These are phyloP conservation scores for Mariannaea sp. DNA, from an alignment of 2,329 filamentous ascomycete genomes.

Conservation along the genomic window DNA sequence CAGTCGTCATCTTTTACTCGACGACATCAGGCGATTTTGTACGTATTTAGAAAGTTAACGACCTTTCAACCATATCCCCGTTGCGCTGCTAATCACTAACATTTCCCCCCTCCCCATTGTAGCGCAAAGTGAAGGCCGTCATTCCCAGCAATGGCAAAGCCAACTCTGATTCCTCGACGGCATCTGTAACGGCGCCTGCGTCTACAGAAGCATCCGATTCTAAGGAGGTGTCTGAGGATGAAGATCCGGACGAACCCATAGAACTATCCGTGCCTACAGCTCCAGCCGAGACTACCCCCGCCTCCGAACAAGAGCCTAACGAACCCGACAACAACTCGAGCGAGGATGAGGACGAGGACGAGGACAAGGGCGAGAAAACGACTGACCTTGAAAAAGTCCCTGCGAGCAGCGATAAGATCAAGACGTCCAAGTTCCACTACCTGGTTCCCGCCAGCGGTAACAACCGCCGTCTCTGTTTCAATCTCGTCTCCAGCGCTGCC, in stretches of 20 bases:
- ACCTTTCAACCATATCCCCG: neutral
- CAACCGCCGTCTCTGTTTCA: conserved; percentile 47
- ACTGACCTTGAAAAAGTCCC: neutral
- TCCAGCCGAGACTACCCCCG: no score
- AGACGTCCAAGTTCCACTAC: conserved; percentile 44
- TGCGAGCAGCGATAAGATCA: conserved; percentile 1
- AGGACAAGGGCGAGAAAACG: neutral
- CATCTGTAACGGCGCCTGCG: neutral
- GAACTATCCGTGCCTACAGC: no score
- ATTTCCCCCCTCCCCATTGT: neutral
- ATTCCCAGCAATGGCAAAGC: neutral
- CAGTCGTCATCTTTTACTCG: conserved; percentile 8
- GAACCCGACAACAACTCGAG: neutral
- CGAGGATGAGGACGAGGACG: neutral
- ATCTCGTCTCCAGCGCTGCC: conserved; percentile 44
- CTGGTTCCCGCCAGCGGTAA: conserved; percentile 45
- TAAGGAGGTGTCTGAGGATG: no score
- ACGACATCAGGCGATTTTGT: conserved; percentile 2
- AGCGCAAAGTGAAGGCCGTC: conserved; percentile 10
- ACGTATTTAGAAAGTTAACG: neutral
- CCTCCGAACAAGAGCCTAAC: no score
- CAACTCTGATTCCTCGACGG: neutral
- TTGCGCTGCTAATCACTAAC: neutral
- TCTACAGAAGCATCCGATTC: neutral
- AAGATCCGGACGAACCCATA: no score